Conservation (phyloP, 1,139 yeast genomes). For the Candida dubliniensis region DNA sequence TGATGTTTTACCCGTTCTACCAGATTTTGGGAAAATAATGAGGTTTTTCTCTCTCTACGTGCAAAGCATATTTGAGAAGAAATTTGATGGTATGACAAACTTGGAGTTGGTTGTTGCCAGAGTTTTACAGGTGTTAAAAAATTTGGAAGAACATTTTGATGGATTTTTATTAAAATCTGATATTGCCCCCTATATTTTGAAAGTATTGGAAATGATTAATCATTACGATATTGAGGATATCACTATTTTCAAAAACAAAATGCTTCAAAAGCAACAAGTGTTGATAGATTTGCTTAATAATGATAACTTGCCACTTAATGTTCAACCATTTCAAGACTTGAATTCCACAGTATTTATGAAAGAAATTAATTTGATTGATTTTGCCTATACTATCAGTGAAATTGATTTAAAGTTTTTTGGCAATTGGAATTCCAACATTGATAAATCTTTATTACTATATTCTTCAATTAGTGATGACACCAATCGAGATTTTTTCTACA, state of each 20-base stretch:
- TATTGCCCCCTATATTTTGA: constrained; percentile 40
- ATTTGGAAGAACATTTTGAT: constrained; percentile 34
- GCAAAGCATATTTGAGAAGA: constrained; percentile 20
- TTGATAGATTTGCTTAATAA: constrained; percentile 31
- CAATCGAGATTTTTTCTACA: constrained; percentile 35
- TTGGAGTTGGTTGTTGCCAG: constrained; percentile 39
- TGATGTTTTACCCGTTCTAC: constrained; percentile 63
- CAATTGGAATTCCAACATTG: constrained; percentile 73
- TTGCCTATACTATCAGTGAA: constrained; percentile 56
- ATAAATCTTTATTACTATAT: constrained; percentile 40
- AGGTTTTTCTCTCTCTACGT: constrained; percentile 32
- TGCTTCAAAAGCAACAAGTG: constrained; percentile 38
- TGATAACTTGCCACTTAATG: constrained; percentile 16
- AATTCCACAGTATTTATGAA: constrained; percentile 39
- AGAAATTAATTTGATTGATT: constrained; percentile 44
- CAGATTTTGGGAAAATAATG: constrained; percentile 56
- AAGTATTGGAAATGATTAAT: constrained; percentile 31
- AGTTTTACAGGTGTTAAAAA: constrained; percentile 34
- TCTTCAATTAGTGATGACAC: constrained; percentile 25
- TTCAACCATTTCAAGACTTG: constrained; percentile 34
- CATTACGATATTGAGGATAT: constrained; percentile 12
- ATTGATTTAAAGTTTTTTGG: constrained; percentile 58
- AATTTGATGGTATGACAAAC: constrained; percentile 22
- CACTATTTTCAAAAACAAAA: constrained; percentile 28
- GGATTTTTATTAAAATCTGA: constrained; percentile 44